These are phyloP conservation scores for Chlorella sorokiniana DNA, from an alignment of 139 green algal genomes.

Conservation along the genomic window DNA sequence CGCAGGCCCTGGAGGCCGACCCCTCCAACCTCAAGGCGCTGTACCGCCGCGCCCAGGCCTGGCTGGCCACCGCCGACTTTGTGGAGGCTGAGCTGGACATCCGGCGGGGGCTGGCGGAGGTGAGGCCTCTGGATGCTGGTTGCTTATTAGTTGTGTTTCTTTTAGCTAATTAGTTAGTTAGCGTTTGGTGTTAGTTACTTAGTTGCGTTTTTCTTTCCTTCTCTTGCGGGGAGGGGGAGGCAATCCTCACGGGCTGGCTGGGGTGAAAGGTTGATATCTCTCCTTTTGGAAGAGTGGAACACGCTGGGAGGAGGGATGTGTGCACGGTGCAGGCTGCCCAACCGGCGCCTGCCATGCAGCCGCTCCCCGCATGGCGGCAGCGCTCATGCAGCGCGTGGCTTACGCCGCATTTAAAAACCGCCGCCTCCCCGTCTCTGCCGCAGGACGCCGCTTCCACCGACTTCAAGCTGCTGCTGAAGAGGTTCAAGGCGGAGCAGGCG, in stretches of 20 bases:
- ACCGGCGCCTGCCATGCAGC: too few relatives aligned
- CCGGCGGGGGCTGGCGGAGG: slow-evolving; percentile 44
- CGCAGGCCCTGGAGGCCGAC: slow-evolving; percentile 84
- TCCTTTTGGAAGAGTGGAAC: too few relatives aligned
- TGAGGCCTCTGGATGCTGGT: too few relatives aligned
- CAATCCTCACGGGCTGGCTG: too few relatives aligned
- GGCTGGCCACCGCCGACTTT: slow-evolving; percentile 63
- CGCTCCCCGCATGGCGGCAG: background rate
- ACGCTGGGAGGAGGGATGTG: too few relatives aligned
- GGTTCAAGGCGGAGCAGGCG: slow-evolving; percentile 28
- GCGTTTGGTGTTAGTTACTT: too few relatives aligned
- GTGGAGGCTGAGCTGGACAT: slow-evolving; percentile 83
- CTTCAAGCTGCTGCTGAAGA: slow-evolving; percentile 41
- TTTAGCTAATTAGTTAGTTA: too few relatives aligned
- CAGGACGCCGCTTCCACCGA: slow-evolving; percentile 31
- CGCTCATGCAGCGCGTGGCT: background rate
- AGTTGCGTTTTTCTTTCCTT: too few relatives aligned
- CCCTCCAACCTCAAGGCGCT: slow-evolving; percentile 92
- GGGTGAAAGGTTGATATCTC: too few relatives aligned
- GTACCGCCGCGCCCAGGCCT: slow-evolving; percentile 87
- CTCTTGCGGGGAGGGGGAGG: too few relatives aligned
- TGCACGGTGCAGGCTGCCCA: too few relatives aligned
- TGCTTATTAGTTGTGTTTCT: too few relatives aligned
- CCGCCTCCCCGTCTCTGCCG: background rate
- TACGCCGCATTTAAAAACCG: background rate